Base-by-base conservation (phyloP, 2,329 filamentous ascomycete genomes). In the Neofusicoccum laricinum region DNA sequence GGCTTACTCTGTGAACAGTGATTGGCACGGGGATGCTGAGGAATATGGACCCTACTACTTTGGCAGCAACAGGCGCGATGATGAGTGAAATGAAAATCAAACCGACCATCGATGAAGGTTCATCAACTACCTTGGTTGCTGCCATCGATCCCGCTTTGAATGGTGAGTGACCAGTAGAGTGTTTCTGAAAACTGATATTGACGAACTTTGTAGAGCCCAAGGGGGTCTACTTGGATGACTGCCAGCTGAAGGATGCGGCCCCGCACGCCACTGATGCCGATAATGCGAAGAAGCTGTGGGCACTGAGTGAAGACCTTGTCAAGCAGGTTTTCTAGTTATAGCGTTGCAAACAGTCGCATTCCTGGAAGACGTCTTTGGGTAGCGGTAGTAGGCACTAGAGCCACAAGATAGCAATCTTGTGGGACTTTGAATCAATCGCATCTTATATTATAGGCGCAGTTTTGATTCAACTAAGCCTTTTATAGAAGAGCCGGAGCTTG, bases 301-400 rank as follows among this genome's bases (percentile, higher is more conserved):
- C 71, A 62, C 63, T 75, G 65, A 75, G 74, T 51, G 72, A 75
- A 69, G 66, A 70, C 64, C 61, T 75, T 7, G 72, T 75, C 3
- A 71, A 70, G n/a, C 62, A 75, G 58, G 68, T 1, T 2, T 51
- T 51, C 30, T 51, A 32, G 32, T 3, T 7, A 30, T 69, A 68
- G 7, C 1, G 25, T 30, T 6, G 25, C 5, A 30, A 30, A 30
- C 5, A 6, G 25, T 7, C 25, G 4, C 5, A 5, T 30, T 30
- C 7, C 25, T 30, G 25, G 25, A 5, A 30, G 25, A 30, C 5
- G 5, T 30, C 4, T 30, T 30, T 1, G 7, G 25, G 7, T 5
- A 30, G 7, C 25, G 7, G 7, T 30, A 6, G 7, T 30, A 6
- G 25, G 7, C 4, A 30, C 7, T 6, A 30, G 4, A 30, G 25